Evolutionary conservation across 2,329 filamentous ascomycete genomes (phyloP).

Genomic region (Alternaria arborescens): DNA sequence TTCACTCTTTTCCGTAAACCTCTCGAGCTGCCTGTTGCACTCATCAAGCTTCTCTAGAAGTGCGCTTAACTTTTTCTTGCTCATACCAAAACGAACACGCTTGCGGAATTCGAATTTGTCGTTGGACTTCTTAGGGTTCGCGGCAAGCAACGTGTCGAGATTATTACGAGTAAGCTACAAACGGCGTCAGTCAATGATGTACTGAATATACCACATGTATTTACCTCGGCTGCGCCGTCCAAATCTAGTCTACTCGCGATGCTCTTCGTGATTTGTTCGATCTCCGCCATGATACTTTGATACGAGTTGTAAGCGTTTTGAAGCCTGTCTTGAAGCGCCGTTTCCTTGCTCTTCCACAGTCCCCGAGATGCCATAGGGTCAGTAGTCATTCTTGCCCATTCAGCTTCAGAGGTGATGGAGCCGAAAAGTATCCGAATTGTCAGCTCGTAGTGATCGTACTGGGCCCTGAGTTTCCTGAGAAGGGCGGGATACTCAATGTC

Average conservation of each 20-base stretch:
- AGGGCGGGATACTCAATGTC: slow-evolving; percentile 46
- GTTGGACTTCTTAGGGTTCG: slow-evolving; percentile 43
- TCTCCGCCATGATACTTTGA: slow-evolving; percentile 46
- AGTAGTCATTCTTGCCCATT: slow-evolving; percentile 47
- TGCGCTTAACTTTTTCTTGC: slow-evolving; percentile 48
- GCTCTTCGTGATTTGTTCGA: slow-evolving; percentile 46
- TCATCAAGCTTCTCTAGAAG: slow-evolving; percentile 49
- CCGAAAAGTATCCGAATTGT: slow-evolving; percentile 48
- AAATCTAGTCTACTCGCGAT: slow-evolving; percentile 50
- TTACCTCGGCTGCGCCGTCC: slow-evolving; percentile 45
- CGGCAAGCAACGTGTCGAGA: slow-evolving; percentile 46
- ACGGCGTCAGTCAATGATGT: slow-evolving; percentile 23
- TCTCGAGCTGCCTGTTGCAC: slow-evolving; percentile 51
- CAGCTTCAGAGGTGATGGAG: slow-evolving; percentile 48
- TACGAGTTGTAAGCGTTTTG: slow-evolving; percentile 49
- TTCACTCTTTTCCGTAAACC: slow-evolving; percentile 50
- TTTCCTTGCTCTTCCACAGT: slow-evolving; percentile 45
- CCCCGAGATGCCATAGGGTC: slow-evolving; percentile 38
- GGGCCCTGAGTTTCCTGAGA: slow-evolving; percentile 49
- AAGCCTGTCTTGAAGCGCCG: slow-evolving; percentile 44
- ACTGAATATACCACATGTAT: slow-evolving; percentile 12
- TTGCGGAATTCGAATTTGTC: slow-evolving; percentile 49
- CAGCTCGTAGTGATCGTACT: slow-evolving; percentile 50
- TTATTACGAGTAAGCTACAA: slow-evolving; percentile 45
- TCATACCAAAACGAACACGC: slow-evolving; percentile 48